Conservation (phyloP, 768 basidiomycete genomes). For the Pilatotrama ljubarskyi region DNA sequence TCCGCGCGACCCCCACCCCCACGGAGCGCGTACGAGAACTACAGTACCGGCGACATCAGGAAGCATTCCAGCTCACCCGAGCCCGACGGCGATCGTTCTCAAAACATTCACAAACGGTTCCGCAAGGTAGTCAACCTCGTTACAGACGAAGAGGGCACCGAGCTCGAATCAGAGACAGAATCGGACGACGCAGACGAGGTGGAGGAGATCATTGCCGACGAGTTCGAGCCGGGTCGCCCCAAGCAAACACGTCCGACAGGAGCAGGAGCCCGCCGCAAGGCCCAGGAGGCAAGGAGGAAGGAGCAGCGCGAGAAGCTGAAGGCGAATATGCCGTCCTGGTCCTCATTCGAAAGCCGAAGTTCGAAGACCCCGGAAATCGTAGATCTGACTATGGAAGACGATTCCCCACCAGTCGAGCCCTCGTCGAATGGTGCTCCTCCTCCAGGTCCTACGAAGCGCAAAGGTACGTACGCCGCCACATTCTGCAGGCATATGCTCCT, state of each 20-base stretch:
- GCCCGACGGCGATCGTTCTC: neutral
- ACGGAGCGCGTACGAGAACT: neutral
- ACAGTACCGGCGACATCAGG: neutral
- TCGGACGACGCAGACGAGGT: slow-evolving; percentile 25
- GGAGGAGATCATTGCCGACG: slow-evolving; percentile 21
- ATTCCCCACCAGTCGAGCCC: neutral
- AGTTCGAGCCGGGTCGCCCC: neutral
- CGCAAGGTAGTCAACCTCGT: slow-evolving; percentile 11
- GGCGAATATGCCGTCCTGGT: neutral
- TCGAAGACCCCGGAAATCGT: slow-evolving; percentile 19
- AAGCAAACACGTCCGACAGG: neutral
- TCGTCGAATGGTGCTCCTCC: neutral
- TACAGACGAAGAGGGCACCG: slow-evolving; percentile 13
- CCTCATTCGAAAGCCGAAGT: slow-evolving; percentile 7
- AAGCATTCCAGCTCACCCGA: neutral
- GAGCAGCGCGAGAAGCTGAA: slow-evolving; percentile 18
- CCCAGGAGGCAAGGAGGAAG: neutral
- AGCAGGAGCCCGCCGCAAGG: neutral
- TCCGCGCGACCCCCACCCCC: neutral
- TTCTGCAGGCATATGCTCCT: neutral
- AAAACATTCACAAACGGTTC: slow-evolving; percentile 14
- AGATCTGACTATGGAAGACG: slow-evolving; percentile 21
- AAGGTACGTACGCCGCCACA: slow-evolving; percentile 9
- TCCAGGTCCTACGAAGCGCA: slow-evolving; percentile 12
- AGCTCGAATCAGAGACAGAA: slow-evolving; percentile 7